Evolutionary conservation across 371 early-diverging fungal genomes (phyloP), one percentile per base, ranked within the genome.

Genomic region (Haplosporangium sp.): DNA sequence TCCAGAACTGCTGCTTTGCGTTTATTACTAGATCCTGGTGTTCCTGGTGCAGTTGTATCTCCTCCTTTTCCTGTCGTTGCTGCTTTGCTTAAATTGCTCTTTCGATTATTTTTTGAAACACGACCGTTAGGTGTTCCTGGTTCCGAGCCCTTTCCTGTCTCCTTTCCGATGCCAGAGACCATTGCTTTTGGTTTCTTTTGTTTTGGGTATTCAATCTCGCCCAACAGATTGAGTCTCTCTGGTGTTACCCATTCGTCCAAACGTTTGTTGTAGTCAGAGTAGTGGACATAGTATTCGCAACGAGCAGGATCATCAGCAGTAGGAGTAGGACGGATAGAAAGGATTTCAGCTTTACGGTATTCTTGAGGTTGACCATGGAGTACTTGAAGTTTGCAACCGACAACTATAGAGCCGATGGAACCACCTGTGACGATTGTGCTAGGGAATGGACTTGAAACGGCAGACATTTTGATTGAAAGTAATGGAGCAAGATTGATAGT

Each of bases 221-320:
- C 86, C 34, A 86, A 82, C 34, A 98, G 83, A 59, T 96, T 92
- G 19, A 98, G 81, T 20, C 92, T 84, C 0, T 86, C 78, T n/a
- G 89, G 88, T 0, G 89, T 60, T 0, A 99, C 95, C 99, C 99
- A 99, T 83, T 98, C 98, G 86, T 99, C 99, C 64, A 99, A 87
- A 55, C 99, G 95, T 84, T 98, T 99, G 89, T 99, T 99, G 85
- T 96, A 99, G 60, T 96, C 96, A 4, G 95, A 91, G 84, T 98
- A 99, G 83, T 99, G 99, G 2, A 99, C 96, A 86, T 99, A 99
- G 82, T 94, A 98, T 85, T 96, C 93, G 17, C 87, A 72, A n/a
- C 86, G 79, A 5, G 68, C 48, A 1, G 83, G 52, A 47, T 86
- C 83, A 9, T 82, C 83, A 13, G 83, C 68, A 6, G 63, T 52